These are phyloP conservation scores for Atkinsonella hypoxylon DNA, from an alignment of 2,329 filamentous ascomycete species.

Conservation along the genomic window DNA sequence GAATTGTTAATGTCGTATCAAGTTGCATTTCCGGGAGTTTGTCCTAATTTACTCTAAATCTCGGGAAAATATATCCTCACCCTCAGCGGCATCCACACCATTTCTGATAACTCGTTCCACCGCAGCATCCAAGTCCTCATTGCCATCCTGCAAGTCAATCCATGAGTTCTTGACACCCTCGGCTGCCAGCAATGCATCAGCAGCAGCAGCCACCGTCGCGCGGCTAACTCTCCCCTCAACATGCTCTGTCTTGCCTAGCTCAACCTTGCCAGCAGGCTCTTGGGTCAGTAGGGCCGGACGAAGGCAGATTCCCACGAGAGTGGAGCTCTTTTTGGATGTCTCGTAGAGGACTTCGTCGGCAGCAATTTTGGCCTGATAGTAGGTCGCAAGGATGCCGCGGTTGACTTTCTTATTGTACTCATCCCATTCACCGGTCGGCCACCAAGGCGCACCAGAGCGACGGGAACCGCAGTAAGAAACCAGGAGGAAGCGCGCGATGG, in stretches of 20 bases:
- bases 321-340: slow-evolving; percentile 27
- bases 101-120: slow-evolving; percentile 37
- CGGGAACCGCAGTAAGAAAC: slow-evolving; percentile 50
- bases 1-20: too few species aligned
- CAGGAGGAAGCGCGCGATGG: slow-evolving; percentile 50
- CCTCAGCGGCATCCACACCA: slow-evolving; percentile 39
- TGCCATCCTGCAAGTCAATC: slow-evolving; percentile 43
- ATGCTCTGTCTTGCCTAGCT: slow-evolving; percentile 32
- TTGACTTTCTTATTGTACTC: slow-evolving; percentile 29
- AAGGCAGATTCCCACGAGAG: slow-evolving; percentile 38
- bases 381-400: slow-evolving; percentile 31
- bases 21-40: too few species aligned
- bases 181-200: slow-evolving; percentile 40
- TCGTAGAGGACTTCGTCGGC: slow-evolving; percentile 46
- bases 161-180: slow-evolving; percentile 36
- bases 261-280: slow-evolving; percentile 34
- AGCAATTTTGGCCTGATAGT: slow-evolving; percentile 49
- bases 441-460: slow-evolving; percentile 40
- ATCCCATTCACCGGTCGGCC: slow-evolving; percentile 38
- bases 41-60: not conserved
- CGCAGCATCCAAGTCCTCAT: slow-evolving; percentile 33
- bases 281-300: slow-evolving; percentile 39
- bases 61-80: slow-evolving; percentile 27
- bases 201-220: slow-evolving; percentile 47
- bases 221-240: slow-evolving; percentile 34